Base-by-base conservation (phyloP, 192 early-diverging fungal genomes). In the Mortierella hygrophila region DNA sequence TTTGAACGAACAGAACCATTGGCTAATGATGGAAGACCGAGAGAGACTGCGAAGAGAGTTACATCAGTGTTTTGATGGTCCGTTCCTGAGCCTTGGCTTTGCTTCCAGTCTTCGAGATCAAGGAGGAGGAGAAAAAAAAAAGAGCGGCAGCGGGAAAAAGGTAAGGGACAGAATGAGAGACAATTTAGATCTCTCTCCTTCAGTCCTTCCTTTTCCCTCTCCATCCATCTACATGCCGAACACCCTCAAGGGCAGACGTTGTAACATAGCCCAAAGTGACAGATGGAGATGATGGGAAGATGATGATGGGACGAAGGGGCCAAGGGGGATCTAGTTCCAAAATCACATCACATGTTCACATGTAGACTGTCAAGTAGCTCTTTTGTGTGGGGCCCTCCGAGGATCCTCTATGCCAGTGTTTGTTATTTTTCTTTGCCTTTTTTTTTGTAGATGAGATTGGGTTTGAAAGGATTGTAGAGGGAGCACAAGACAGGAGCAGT, bases 381-480 rank as follows among this genome's bases (percentile, higher is more conserved):
- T 32, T 65, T 65, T 15, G 2, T 65, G 60, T 65, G 60, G 60
- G 60, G 60, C 60, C 60, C 11, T 65, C 60, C 8, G 55, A 57
- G n/a, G 55, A 57, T 26, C 55, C 55, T 32, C n/a, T 60, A 26
- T 60, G 44, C 3, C 10, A 60, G 10, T 57, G 55, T 57, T 60
- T 60, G 57, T 60, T 60, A 29, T 65, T 65, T 32, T 26, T n/a
- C 8, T 63, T 63, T 32, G 32, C 7, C 3, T 29, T 7, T n/a
- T 21, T n/a, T 65, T 65, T 65, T 65, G 60, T 65, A 65, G 60
- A 65, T 65, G 60, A 65, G 60, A 65, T 65, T 65, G 60, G 60
- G 60, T 65, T 65, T 65, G 29, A 13, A 29, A 29, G 11, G 60
- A 65, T 65, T 29, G 60, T 1, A 26, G 60, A 32, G 29, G 60